These are phyloP conservation scores for Annulohypoxylon stygium DNA, from an alignment of 495 filamentous ascomycete species.

Conservation along the genomic window DNA sequence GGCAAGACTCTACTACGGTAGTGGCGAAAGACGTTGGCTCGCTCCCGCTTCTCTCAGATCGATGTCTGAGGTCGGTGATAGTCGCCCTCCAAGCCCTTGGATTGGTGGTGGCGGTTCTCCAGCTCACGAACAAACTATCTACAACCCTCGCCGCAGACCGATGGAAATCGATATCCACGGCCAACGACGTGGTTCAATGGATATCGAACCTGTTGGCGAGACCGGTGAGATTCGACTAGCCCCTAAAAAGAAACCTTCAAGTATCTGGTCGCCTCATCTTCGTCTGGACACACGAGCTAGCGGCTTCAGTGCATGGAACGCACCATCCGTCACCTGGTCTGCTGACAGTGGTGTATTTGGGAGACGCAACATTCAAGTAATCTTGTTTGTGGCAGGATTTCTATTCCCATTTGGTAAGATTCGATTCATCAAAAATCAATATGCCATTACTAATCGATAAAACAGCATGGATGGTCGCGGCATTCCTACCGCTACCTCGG, in stretches of 20 bases:
- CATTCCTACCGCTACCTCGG: slow-evolving; percentile 82
- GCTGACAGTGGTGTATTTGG: slow-evolving; percentile 70
- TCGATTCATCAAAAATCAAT: not conserved
- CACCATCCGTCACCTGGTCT: slow-evolving; percentile 76
- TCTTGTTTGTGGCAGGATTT: slow-evolving; percentile 91
- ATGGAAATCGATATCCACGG: slow-evolving; percentile 48
- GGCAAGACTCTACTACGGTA: slow-evolving; percentile 71
- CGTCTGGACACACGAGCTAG: slow-evolving; percentile 70
- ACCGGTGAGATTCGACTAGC: slow-evolving; percentile 45
- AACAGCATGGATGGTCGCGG: slow-evolving; percentile 85
- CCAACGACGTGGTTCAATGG: slow-evolving; percentile 50
- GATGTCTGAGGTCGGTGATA: slow-evolving; percentile 57
- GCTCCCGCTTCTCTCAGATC: slow-evolving; percentile 56
- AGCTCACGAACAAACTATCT: slow-evolving; percentile 61
- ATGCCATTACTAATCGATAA: slow-evolving; percentile 13
- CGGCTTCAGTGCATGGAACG: slow-evolving; percentile 71
- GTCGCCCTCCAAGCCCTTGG: slow-evolving; percentile 57
- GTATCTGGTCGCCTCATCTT: slow-evolving; percentile 82
- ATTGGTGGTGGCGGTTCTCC: slow-evolving; percentile 57
- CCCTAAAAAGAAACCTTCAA: slow-evolving; percentile 63
- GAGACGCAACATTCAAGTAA: slow-evolving; percentile 81
- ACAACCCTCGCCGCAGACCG: slow-evolving; percentile 66
- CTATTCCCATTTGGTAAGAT: slow-evolving; percentile 81
- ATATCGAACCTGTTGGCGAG: slow-evolving; percentile 48
- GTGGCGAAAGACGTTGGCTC: slow-evolving; percentile 63